These are phyloP conservation scores for Lantana camara DNA, from an alignment of 257 asterid genomes.

Conservation along the genomic window DNA sequence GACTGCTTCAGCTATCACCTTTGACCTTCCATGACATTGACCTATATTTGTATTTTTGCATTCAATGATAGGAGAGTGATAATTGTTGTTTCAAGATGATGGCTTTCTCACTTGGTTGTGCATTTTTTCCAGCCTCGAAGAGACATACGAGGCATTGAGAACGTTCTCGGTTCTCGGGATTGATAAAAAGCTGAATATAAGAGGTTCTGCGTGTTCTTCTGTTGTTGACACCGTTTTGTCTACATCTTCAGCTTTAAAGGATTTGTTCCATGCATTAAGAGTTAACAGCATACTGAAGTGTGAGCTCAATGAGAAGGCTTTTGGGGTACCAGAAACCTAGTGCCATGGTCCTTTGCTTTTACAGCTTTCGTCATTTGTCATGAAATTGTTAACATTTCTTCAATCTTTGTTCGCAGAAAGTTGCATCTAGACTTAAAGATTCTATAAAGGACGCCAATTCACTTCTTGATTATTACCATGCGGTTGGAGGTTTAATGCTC, in stretches of 20 bases:
- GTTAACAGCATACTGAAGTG: conserved; percentile 51
- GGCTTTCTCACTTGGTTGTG: neutral
- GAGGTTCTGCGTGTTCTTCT: conserved; percentile 41
- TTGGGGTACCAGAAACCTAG: conserved; percentile 33
- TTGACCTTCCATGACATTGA: neutral
- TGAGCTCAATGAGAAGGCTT: conserved; percentile 42
- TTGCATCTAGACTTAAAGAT: conserved; percentile 51
- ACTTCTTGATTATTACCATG: conserved; percentile 52
- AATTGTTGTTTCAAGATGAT: neutral
- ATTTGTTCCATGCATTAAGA: conserved; percentile 48
- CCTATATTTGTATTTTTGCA: neutral
- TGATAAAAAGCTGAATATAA: conserved; percentile 38
- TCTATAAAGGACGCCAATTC: conserved; percentile 44
- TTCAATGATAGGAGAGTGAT: neutral
- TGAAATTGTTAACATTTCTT: neutral
- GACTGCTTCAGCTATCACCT: neutral
- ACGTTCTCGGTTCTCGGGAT: conserved; percentile 59
- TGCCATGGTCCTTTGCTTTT: neutral
- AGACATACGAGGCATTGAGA: conserved; percentile 57
- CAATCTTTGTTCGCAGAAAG: conserved; percentile 33
- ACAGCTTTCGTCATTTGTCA: neutral
- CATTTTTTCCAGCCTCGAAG: conserved; percentile 49
- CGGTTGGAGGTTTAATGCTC: conserved; percentile 52
- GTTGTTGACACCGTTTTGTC: conserved; percentile 42
- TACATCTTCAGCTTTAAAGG: conserved; percentile 44